Evolutionary conservation across 2,329 filamentous ascomycete species (phyloP), one percentile per base, ranked within the genome.

Genomic region (Fusarium solani-melongenae): DNA sequence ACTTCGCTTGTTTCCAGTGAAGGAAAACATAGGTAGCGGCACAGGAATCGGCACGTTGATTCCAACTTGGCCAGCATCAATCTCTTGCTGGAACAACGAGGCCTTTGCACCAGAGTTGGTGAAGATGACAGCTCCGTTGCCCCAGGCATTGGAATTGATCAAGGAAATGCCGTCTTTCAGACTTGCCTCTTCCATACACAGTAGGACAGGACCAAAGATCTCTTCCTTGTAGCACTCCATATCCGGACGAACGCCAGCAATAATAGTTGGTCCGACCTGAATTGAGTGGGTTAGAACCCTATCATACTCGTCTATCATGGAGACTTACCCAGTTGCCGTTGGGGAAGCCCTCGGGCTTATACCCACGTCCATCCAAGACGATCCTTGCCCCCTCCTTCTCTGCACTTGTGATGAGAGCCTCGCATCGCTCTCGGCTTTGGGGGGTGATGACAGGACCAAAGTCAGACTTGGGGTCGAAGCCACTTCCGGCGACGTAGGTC

Each of bases 141-240:
- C 93, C 82, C 95, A 95, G 80, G 94, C 92, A 83, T 95, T 95
- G 64, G 84, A 85, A 83, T 95, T 95, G 86, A 95, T 93, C 70
- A 94, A 84, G 24, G 91, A 88, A 76, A 95, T 91, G n/a, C 92
- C 93, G 63, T 92, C 92, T 77, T 94, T 91, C 57, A 95, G 87
- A 4, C 91, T 93, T 34, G 90, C 87, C 7, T 92, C 92, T 76
- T 93, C 92, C 73, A 94, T 84, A 83, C 92, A 94, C 66, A 95
- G 92, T 10, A 95, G 86, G 2, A 95, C 93, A 0, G 93, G 93
- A 2, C 93, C 93, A 76, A 95, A 95, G 77, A 95, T 94, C 82
- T 95, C 93, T 82, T 95, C 92, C 34, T 83, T 89, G 86, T 95
- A 95, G 86, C 93, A 95, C 77, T 88, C 87, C 93, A 95, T 95